Evolutionary conservation across 108 stramenopile genomes (phyloP), one percentile per base, ranked within the genome.

Genomic region (Mediolabrus comicus): DNA sequence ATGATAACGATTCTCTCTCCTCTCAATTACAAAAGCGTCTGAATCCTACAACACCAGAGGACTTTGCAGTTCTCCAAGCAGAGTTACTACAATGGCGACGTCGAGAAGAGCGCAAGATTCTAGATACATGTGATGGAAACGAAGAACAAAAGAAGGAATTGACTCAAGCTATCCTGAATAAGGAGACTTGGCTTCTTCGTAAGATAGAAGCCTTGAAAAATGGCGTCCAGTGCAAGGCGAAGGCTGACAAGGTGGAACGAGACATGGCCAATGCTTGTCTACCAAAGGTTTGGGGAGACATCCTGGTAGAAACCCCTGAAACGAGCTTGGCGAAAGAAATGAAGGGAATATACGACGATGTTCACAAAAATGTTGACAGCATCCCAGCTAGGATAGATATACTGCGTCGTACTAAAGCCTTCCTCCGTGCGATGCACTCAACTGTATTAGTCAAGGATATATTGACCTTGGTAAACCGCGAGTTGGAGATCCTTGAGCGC

Each of bases 81-180:
- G 75, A 75, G 41, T 33, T 75, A 43, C 13, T 75, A 3, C 55
- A 62, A 64, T 75, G 75, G 75, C 67, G 62, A 27, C 61, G 62
- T 34, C 75, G 67, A 8, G 61, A 75, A 55, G 62, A 75, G 19
- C 61, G 55, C 16, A 75, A 75, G 75, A 69, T 75, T 26, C 29
- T 31, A 1, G 28, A 43, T 4, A 63, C 62, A 8, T 49, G 46
- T 27, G 56, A 46, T 9, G 41, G 67, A 17, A 59, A 58, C 49
- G 38, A 27, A 9, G 32, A 33, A 8, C 62, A 67, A 24, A 75
- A 75, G 16, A 57, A 57, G 43, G 61, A 53, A 54, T 35, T 75
- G 62, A 69, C 26, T 10, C 43, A 56, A 14, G 30, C 41, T 2
- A 54, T 75, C 0, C 10, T 69, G 2, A 53, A 55, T 10, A 64